Conservation (phyloP, 305 asterid genomes). For the Fraxinus baroniana region DNA sequence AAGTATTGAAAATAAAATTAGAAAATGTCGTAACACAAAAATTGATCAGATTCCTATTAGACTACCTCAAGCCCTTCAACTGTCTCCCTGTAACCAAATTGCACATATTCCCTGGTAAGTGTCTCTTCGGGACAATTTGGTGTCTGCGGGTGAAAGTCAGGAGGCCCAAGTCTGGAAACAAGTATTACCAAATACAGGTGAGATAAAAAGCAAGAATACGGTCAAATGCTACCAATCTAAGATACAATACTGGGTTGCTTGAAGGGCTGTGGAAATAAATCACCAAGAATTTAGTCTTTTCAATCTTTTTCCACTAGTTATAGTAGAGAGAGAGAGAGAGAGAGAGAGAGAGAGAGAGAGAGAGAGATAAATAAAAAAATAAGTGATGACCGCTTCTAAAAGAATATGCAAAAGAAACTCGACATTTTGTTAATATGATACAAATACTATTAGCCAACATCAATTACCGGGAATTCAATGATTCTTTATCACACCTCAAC, state of each 20-base stretch:
- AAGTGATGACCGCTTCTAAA: not conserved
- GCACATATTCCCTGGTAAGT: conserved; percentile 67
- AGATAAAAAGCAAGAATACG: not conserved
- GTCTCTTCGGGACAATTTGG: conserved; percentile 92
- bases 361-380: not conserved
- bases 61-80: conserved; percentile 90
- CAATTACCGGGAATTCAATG: conserved; percentile 77
- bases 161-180: conserved; percentile 87
- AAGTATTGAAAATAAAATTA: not conserved
- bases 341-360: not conserved
- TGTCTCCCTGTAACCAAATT: conserved; percentile 73
- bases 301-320: not conserved
- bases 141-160: conserved; percentile 88
- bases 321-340: not conserved
- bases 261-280: not conserved
- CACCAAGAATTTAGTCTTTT: not conserved
- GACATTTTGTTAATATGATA: not conserved
- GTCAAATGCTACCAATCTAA: not conserved
- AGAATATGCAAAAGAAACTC: not conserved
- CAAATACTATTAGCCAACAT: conserved; percentile 1
- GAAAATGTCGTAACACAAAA: conserved; percentile 24
- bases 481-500: conserved; percentile 87
- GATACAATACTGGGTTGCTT: not conserved
- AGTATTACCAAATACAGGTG: conserved; percentile 2
- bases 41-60: not conserved